A percentile compares a stretch with the other conserved stretches of the same genome.
These are phyloP conservation scores for Aspergillus coremiiformis DNA, from an alignment of 495 filamentous ascomycete species.

Conservation along the genomic window DNA sequence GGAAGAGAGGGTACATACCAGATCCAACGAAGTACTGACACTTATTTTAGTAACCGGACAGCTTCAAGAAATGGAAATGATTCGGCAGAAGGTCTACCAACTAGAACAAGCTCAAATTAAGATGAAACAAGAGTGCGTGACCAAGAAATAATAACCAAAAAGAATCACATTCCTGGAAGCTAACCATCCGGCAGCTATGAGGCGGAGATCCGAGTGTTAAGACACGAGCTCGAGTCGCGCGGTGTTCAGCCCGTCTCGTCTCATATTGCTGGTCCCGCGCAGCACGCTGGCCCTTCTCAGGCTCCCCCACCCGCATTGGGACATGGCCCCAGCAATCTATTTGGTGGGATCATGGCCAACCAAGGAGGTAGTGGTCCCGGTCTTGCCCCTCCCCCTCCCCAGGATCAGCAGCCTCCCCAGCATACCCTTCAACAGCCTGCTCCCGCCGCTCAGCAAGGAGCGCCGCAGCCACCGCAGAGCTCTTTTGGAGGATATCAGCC, in stretches of 20 bases:
- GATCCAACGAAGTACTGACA: slow-evolving; percentile 15
- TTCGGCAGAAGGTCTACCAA: slow-evolving; percentile 81
- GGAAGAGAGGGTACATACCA: neutral
- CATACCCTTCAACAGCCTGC: slow-evolving; percentile 53
- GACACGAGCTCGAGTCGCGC: slow-evolving; percentile 80
- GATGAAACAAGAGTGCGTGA: slow-evolving; percentile 80
- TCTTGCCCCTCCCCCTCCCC: slow-evolving; percentile 74
- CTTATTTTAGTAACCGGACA: slow-evolving; percentile 65
- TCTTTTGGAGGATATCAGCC: slow-evolving; percentile 55
- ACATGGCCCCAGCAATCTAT: slow-evolving; percentile 85
- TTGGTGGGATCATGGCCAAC: slow-evolving; percentile 92
- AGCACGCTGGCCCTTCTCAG: slow-evolving; percentile 71
- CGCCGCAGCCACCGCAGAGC: slow-evolving; percentile 54
- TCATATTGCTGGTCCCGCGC: slow-evolving; percentile 56
- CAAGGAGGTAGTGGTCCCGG: slow-evolving; percentile 77
- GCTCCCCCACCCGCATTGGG: slow-evolving; percentile 80
- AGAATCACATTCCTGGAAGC: neutral
- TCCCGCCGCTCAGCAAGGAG: slow-evolving; percentile 54
- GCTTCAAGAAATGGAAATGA: slow-evolving; percentile 85
- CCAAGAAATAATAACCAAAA: neutral
- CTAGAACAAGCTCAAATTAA: slow-evolving; percentile 80
- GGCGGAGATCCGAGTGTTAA: slow-evolving; percentile 76
- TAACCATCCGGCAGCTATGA: slow-evolving; percentile 63
- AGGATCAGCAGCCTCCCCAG: slow-evolving; percentile 54
- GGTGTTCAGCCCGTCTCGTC: slow-evolving; percentile 61